Conservation (phyloP, 208 protist genomes). For the Leishmania major region DNA sequence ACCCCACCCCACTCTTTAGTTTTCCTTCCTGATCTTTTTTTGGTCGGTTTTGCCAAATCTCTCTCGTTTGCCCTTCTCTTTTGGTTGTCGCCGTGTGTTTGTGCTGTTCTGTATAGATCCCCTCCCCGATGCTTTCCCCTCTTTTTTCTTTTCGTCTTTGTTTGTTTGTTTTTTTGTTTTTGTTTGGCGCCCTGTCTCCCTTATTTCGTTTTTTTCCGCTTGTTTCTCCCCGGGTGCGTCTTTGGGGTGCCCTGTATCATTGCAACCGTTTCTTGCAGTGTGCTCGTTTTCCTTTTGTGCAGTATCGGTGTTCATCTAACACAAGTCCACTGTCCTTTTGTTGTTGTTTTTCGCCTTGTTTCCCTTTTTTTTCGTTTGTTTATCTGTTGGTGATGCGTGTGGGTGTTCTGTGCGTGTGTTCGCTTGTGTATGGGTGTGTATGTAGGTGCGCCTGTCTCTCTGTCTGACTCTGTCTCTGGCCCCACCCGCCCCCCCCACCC, state of each 20-base stretch:
- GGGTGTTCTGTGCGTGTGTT: not conserved
- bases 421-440: not conserved
- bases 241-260: not conserved
- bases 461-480: not conserved
- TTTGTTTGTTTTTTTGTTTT: not conserved
- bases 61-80: not conserved
- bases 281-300: not conserved
- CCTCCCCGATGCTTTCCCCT: not conserved
- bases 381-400: not conserved
- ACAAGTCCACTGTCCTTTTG: not conserved
- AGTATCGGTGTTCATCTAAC: not conserved
- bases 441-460: not conserved
- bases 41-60: not conserved
- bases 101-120: not conserved
- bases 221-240: not conserved
- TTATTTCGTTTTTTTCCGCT: not conserved
- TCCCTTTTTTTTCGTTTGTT: not conserved
- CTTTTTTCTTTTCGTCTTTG: not conserved
- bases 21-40: constrained; percentile 8
- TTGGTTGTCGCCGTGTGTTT: not conserved
- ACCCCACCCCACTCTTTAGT: not conserved
- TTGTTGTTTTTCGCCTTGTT: not conserved
- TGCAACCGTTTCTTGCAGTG: not conserved
- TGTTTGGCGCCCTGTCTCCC: not conserved
- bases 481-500: not conserved